Evolutionary conservation across 495 filamentous ascomycete species (phyloP), one percentile per base, ranked within the genome.

Genomic region (Letharia columbiana): DNA sequence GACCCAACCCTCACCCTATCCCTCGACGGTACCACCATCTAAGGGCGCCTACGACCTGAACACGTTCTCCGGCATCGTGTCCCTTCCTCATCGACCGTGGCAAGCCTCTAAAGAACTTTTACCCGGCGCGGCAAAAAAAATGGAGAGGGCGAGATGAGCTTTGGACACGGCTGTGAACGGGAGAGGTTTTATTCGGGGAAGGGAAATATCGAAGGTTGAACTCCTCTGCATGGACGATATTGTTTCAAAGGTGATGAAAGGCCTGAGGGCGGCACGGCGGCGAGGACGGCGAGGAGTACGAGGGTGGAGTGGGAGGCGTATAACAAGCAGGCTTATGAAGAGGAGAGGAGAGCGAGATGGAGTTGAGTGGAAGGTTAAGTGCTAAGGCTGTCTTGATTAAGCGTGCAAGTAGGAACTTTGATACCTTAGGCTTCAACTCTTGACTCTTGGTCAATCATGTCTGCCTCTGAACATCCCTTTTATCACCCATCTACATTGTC

Each of bases 41-140:
- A 28, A 71, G 72, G 72, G 71, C 6, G 68, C 68, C 20, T 73
- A 69, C 60, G 69, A 72, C 60, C 70, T 73, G 52, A 69, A 69
- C 41, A 68, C 50, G 50, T 71, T 69, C 39, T 54, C 65, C n/a
- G 72, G 72, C 9, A 72, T 72, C 33, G 9, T 72, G 1, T 63
- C 37, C 47, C 39, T 73, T 7, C 57, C 64, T 0, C 3, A 47
- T 2, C 71, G 71, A 7, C 72, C 72, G 11, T 60, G 10, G 17
- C 33, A 17, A 10, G 58, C 65, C 13, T 65, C 66, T 2, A 17
- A 57, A 17, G 28, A 52, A 1, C 54, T 5, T 71, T 67, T 52
- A 44, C 47, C 6, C 69, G 68, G 67, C 70, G 70, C 15, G 70
- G 70, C 4, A 33, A 65, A 18, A 68, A 71, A 28, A 66, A 63